Evolutionary conservation across 306 rosid species (phyloP).

Genomic region (Cyclanthera cordifolia): DNA sequence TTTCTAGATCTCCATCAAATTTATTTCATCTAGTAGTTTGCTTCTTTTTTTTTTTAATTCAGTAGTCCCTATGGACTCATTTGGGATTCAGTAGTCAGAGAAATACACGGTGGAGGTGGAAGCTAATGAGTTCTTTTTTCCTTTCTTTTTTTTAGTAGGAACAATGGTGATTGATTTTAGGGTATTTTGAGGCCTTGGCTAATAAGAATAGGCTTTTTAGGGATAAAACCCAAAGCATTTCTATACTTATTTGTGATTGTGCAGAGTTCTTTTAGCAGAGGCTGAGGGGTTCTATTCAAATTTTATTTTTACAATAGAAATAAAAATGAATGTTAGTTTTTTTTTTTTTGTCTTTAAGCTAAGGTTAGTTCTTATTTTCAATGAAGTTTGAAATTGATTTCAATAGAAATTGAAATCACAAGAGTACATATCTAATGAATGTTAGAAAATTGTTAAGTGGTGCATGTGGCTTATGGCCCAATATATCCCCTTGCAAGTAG

Average conservation of each 20-base stretch:
- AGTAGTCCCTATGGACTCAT: background rate
- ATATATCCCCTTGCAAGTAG: too few species aligned
- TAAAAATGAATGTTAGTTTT: background rate
- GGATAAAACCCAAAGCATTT: background rate
- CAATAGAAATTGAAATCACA: too few species aligned
- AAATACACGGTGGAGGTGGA: background rate
- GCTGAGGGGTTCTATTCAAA: background rate
- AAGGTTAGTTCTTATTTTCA: background rate
- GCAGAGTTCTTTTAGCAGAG: background rate
- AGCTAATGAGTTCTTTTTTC: background rate
- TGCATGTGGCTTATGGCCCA: too few species aligned
- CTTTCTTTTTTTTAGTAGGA: background rate
- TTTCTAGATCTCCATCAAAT: background rate
- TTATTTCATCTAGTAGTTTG: too few species aligned
- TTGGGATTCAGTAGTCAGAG: background rate
- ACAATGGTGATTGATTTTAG: background rate
- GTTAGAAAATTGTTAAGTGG: too few species aligned
- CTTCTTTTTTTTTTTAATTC: too few species aligned
- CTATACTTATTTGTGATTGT: background rate
- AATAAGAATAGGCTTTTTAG: background rate
- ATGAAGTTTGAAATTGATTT: too few species aligned
- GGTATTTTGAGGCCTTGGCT: background rate
- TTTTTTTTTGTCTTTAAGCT: background rate
- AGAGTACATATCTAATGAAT: too few species aligned
- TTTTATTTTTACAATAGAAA: background rate